Percentiles rank a stretch among this genome's conserved stretches.
Evolutionary conservation across 441 rosid species (phyloP).

Genomic region (Erodium chrysanthum): DNA sequence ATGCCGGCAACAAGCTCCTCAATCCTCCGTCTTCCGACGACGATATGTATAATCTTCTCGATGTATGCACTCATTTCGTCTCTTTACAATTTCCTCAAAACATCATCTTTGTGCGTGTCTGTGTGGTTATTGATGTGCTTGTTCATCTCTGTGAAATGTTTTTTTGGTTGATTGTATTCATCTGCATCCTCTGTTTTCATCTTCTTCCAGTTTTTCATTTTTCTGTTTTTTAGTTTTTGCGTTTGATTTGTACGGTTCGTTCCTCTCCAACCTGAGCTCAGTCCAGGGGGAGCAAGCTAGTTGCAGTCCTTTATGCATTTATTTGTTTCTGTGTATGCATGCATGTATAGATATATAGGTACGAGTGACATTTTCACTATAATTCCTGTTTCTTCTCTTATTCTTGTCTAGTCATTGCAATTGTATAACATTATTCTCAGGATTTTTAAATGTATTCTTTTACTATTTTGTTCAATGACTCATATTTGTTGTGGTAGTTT

Average conservation of each 20-base stretch:
- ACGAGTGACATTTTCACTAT: background rate
- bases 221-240: background rate
- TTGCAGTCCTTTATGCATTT: background rate
- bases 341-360: background rate
- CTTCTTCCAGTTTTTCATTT: background rate
- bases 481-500: background rate
- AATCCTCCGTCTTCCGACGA: constrained; percentile 55
- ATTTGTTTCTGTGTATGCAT: background rate
- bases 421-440: background rate
- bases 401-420: background rate
- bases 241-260: background rate
- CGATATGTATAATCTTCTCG: too few species aligned
- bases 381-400: background rate
- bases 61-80: constrained; percentile 42
- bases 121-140: background rate
- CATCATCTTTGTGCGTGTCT: background rate
- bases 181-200: background rate
- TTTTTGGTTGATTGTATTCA: background rate
- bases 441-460: background rate
- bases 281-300: background rate
- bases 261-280: background rate
- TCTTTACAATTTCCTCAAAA: background rate
- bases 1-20: constrained; percentile 60
- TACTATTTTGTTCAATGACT: background rate
- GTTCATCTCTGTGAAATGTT: background rate